A percentile compares a stretch with the other conserved stretches of the same genome.
Evolutionary conservation across 148 eudicot species (phyloP).

Genomic region (Agrostemma githago): DNA sequence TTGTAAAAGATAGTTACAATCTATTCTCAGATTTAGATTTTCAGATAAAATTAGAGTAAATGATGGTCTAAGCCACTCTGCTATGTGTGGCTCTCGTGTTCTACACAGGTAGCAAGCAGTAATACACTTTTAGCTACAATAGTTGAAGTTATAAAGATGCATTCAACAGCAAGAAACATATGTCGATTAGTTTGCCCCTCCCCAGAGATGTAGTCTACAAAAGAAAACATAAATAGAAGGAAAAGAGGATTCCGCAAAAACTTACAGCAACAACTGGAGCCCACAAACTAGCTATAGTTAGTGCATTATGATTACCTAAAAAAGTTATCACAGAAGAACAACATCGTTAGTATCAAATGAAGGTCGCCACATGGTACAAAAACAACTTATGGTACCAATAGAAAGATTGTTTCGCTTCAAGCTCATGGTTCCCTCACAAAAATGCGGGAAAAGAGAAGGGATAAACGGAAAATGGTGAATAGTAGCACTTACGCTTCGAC

Average conservation of each 20-base stretch:
- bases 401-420: not conserved
- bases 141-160: not conserved
- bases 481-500: constrained; percentile 59
- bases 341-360: constrained; percentile 13
- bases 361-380: not conserved
- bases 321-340: constrained; percentile 19
- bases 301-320: constrained; percentile 76
- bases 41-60: not conserved
- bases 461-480: not conserved
- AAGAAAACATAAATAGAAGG: not conserved
- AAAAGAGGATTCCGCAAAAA: constrained; percentile 11
- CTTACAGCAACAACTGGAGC: constrained; percentile 98
- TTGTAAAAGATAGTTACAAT: not conserved
- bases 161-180: not conserved
- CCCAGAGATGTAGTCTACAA: not conserved
- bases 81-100: not conserved
- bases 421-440: not conserved
- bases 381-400: not conserved
- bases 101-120: not conserved
- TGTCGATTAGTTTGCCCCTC: not conserved
- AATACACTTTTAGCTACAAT: not conserved
- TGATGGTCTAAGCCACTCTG: not conserved
- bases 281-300: constrained; percentile 85
- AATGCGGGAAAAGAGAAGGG: not conserved
- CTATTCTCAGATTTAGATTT: not conserved